phyloP scores from a whole-genome alignment of 345 rosid genomes.

The Linum tenue region DNA sequence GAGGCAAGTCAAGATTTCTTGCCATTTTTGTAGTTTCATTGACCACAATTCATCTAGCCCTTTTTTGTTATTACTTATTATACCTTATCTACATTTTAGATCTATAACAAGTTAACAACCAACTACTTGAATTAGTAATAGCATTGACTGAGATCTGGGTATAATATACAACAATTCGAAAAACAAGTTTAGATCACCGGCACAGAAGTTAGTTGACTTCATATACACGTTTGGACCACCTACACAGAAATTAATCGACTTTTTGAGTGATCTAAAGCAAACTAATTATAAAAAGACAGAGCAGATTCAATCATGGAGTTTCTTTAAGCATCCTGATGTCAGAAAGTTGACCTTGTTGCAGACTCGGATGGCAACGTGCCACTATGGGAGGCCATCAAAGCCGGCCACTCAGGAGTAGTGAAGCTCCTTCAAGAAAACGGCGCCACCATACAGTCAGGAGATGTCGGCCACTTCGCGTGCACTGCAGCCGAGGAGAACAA shows the following conservation, averaged over 20 bases:
- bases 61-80: not conserved
- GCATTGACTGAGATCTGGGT: not conserved
- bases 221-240: no score
- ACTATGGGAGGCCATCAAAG: constrained; percentile 74
- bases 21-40: not conserved
- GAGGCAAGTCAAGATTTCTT: constrained; percentile 36
- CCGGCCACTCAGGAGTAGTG: constrained; percentile 42
- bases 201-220: no score
- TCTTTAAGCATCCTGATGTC: not conserved
- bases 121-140: no score
- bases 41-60: not conserved
- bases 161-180: no score
- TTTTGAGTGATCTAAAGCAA: no score
- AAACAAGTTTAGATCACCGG: no score
- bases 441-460: constrained; percentile 42
- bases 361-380: constrained; percentile 67
- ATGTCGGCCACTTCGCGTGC: constrained; percentile 69
- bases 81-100: not conserved
- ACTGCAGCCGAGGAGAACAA: constrained; percentile 61
- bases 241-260: no score
- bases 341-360: constrained; percentile 17
- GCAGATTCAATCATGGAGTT: no score
- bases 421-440: constrained; percentile 42
- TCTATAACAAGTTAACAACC: not conserved
- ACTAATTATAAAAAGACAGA: no score